Base-by-base conservation (phyloP, 2,329 filamentous ascomycete genomes). In the Stagonosporopsis vannaccii region DNA sequence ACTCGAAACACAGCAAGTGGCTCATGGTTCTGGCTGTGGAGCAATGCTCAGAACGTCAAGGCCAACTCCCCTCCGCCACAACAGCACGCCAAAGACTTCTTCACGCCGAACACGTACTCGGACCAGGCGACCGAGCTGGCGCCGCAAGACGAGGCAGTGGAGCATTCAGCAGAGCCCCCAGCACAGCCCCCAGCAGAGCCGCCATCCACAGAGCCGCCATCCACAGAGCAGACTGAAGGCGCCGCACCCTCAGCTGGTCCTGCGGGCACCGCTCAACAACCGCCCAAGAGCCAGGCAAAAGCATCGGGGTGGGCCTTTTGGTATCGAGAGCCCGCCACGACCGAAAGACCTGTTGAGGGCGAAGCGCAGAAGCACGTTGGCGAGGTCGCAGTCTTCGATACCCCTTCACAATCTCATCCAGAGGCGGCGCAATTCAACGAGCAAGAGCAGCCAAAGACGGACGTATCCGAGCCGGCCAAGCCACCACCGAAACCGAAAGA, bases 281-380 rank as follows among this genome's bases (percentile, higher is more conserved):
- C 44, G 7, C 3, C 63, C 2, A 74, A 77, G 1, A 75, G 78
- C 6, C 78, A 83, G 60, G 67, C 75, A 67, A 82, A 63, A 65
- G 77, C 60, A 73, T 89, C 90, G 0, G 90, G 88, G 0, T 94
- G 90, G 90, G 90, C 88, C 0, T 93, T 94, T 63, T 94, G 90
- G 90, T 91, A 88, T 13, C 85, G 82, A 41, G 86, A 88, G 3
- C 62, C 77, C 69, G 32, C 84, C 81, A 66, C 69, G 73, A 62
- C 86, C 80, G 22, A 79, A 83, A 66, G 46, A 80, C 85, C 59
- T 79, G 84, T 30, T 79, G 87, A 72, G 73, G 82, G 43, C 83
- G 86, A 39, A 79, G 89, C 75, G 75, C 82, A 62, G 79, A 86
- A 84, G 54, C 79, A 83, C 48, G 77, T 85, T 13, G 77, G 78